phyloP scores from a whole-genome alignment of 2,329 filamentous ascomycete species.

The Rutstroemia sp. region DNA sequence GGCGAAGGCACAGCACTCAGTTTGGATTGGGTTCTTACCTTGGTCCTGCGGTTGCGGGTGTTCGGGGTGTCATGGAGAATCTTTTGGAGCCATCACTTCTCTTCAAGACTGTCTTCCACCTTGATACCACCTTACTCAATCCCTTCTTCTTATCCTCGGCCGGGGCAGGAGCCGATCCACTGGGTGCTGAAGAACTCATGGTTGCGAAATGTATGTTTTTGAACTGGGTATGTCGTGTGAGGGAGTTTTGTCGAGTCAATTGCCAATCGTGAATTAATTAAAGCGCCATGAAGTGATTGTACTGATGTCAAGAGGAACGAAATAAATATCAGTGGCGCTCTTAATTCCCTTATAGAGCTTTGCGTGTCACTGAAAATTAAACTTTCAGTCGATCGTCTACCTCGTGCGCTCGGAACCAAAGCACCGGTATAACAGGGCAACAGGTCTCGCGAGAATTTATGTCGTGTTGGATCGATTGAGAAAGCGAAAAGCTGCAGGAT shows the following conservation, averaged over 20 bases:
- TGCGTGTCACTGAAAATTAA: conserved; percentile 1
- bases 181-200: conserved; percentile 21
- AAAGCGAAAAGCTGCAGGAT: neutral
- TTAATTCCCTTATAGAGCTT: conserved; percentile 3
- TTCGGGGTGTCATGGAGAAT: conserved; percentile 17
- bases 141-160: conserved; percentile 22
- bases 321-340: neutral
- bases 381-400: conserved; percentile 4
- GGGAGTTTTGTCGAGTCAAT: too few species aligned
- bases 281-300: neutral
- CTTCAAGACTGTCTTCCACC: conserved; percentile 27
- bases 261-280: neutral
- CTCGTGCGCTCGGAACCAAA: conserved; percentile 9
- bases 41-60: conserved; percentile 12
- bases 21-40: conserved; percentile 14
- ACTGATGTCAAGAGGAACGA: neutral
- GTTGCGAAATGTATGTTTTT: conserved; percentile 1
- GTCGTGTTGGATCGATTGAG: neutral
- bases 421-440: conserved; percentile 4
- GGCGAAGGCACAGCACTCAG: neutral
- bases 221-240: neutral
- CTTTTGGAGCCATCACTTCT: conserved; percentile 23
- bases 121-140: conserved; percentile 19
- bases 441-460: conserved; percentile 1
- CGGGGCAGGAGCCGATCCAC: conserved; percentile 13